Evolutionary conservation across 1,284 basidiomycete genomes (phyloP), one percentile per base, ranked within the genome.

Genomic region (Pyrrhoderma lamaoense): DNA sequence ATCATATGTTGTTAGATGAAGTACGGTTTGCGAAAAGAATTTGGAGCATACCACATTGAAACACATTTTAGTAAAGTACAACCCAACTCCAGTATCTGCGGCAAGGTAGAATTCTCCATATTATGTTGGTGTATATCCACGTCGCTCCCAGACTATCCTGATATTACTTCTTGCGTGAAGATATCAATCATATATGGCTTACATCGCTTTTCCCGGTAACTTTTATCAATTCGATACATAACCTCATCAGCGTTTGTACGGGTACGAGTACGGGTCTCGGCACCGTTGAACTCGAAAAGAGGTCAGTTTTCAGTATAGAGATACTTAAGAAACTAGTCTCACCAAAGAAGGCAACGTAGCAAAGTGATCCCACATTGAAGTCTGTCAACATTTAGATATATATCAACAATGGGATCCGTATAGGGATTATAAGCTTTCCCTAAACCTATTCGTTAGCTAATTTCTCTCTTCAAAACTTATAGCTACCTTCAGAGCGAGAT

Each of bases 191-290:
- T 9, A 14, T 45, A 16, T 18, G 36, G 45, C 65, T 25, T 56
- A 72, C 78, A 56, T 75, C 68, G 11, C 79, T 79, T 34, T 83
- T 77, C n/a, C 61, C 62, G 1, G 75, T 75, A 48, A 82, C 77
- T 35, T 74, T 71, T 27, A 93, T 61, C 27, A 87, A 65, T 14
- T 74, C 70, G 22, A 68, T 61, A 37, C 70, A 71, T 48, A 86
- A 71, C 42, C 70, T 67, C n/a, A 74, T 66, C 14, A 87, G 57
- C 35, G 69, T 59, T 4, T 88, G 89, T 11, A 90, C 62, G 0
- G 92, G 89, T 2, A 94, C 62, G 42, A 79, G 74, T 1, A 94
- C 83, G 7, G 88, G 79, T 14, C 89, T 78, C 39, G 73, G 67
- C 2, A 75, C 78, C 0, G 76, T 67, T 11, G 78, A 71, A 45